Conservation (phyloP, 306 rosid species). For the Quercus engelmannii region DNA sequence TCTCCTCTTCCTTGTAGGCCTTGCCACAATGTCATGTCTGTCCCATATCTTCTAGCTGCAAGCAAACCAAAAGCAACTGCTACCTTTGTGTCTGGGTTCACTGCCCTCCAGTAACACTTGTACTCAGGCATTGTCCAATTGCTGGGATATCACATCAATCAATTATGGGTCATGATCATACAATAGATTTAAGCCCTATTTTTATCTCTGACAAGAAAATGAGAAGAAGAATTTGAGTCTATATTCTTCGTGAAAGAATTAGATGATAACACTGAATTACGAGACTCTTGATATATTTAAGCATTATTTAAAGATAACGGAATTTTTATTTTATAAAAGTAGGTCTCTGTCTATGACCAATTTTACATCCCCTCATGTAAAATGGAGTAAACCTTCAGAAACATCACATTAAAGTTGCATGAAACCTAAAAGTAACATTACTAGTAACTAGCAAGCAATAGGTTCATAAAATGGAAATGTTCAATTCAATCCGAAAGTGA, state of each 20-base stretch:
- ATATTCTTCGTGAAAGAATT: too few species aligned
- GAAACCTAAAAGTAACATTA: not conserved
- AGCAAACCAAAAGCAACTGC: constrained; percentile 57
- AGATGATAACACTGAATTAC: too few species aligned
- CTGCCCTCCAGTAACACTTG: constrained; percentile 77
- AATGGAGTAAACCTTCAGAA: too few species aligned
- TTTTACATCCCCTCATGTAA: too few species aligned
- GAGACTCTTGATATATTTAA: too few species aligned
- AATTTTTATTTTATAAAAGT: too few species aligned
- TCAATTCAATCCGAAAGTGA: not conserved
- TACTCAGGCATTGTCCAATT: constrained; percentile 64
- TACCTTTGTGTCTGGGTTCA: constrained; percentile 70
- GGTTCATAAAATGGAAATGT: not conserved
- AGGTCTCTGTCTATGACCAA: too few species aligned
- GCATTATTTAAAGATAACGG: too few species aligned
- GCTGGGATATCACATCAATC: constrained; percentile 28
- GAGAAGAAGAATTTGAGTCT: too few species aligned
- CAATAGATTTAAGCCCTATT: not conserved
- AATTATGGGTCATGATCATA: not conserved
- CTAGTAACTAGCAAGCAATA: not conserved
- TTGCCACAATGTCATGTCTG: constrained; percentile 67
- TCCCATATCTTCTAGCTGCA: constrained; percentile 66
- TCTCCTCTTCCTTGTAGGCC: constrained; percentile 84
- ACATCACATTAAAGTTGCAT: not conserved
- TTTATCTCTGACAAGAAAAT: too few species aligned